Evolutionary conservation across 805 yeast genomes (phyloP), one percentile per base, ranked within the genome.

Genomic region (Starmera amethionina): DNA sequence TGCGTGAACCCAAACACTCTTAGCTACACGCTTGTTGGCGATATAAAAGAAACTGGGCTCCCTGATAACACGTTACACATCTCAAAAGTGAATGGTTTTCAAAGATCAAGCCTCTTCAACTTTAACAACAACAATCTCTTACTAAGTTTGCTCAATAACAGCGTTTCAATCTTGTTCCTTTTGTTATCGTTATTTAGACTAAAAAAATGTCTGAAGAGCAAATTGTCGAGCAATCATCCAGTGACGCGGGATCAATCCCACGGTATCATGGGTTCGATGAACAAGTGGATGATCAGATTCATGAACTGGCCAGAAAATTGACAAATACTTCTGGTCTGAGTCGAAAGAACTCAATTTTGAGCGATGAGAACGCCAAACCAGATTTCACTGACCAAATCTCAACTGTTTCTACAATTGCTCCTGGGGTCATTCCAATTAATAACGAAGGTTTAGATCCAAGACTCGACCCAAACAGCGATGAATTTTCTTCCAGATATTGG

Each of bases 401-500:
- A 16, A 30, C 16, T 15, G 35, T 35, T 8, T 39, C 41, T 9
- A 35, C 35, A 1, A 31, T 39, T 12, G 39, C 39, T 22, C 39
- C 39, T n/a, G 39, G 39, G 15, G 30, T 37, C 2, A 14, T 16
- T 27, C 19, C 39, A 4, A 31, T 37, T 12, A 16, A 37, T 22
- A 19, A 13, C 15, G 19, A 22, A 12, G 35, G 11, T 12, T 5
- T 22, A 10, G 39, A 37, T 14, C 39, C 38, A 31, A 30, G 39
- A 31, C 25, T 37, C 12, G 35, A 37, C 11, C 39, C 39, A 11
- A 63, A 70, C 42, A 62, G 70, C 36, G 74, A 69, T 2, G 53
- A 70, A 28, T 82, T 82, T 59, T 62, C 66, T 47, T 65, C 83
- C 22, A 65, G 67, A 45, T 72, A 67, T 45, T 82, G 89, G 88